Base-by-base conservation (phyloP, 495 filamentous ascomycete species). In the Polyplosphaeria fusca region DNA sequence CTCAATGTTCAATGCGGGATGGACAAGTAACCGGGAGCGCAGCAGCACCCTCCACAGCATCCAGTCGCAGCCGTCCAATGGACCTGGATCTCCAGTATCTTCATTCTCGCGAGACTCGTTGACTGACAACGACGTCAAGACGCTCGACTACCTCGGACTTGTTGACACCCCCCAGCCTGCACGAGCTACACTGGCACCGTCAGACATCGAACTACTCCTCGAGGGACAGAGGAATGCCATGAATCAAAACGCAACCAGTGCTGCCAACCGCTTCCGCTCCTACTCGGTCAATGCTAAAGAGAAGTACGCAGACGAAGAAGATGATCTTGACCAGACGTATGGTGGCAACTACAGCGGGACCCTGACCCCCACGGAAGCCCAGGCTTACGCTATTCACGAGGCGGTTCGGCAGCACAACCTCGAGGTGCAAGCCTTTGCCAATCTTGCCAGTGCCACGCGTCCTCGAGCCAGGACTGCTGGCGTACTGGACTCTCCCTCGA, bases 201-300 rank as follows among this genome's bases (percentile, higher is more conserved):
- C 79, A 50, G 79, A 78, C 32, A 74, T 85, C 63, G 82, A 85
- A 61, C 71, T 82, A 57, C 55, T 79, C 19, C 62, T 74, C 25
- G 68, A 70, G 37, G 69, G 67, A 13, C 73, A 76, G 50, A 72
- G 75, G 52, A 74, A 79, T 26, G 73, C 77, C 55, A 71, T 74
- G 32, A 58, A 49, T 26, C 69, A 85, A 27, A 87, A 87, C 42
- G 82, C 88, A 63, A 84, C 83, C 59, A 88, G 86, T 70, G 89
- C 83, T 56, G 79, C 86, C 49, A 97, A 87, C 70, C 81, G 93
- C 41, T 90, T 96, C 72, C 84, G 93, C 16, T 98, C 93, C 25
- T 97, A 96, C 69, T 98, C 93, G 19, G 93, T 98, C 43, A 97
- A 98, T 71, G 93, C 94, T 37, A 96, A 94, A 70, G 93, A 96